phyloP scores from a whole-genome alignment of 2,329 filamentous ascomycete species.

The Epichloe bromicola region DNA sequence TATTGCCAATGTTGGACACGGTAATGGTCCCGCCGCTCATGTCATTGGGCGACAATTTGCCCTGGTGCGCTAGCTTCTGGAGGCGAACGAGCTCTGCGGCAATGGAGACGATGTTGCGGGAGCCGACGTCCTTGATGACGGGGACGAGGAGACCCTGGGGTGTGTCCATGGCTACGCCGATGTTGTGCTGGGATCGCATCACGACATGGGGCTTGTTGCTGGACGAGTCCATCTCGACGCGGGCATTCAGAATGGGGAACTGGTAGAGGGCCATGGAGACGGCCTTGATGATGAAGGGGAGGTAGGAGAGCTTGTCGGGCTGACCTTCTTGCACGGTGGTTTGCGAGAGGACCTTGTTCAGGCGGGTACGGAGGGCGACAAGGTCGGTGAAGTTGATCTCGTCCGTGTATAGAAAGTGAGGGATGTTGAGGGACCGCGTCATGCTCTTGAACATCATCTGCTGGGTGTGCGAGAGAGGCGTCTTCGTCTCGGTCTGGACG shows the following conservation, averaged over 20 bases:
- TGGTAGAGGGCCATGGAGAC: slow-evolving; percentile 72
- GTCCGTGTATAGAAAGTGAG: slow-evolving; percentile 91
- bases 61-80: slow-evolving; percentile 57
- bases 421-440: slow-evolving; percentile 82
- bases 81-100: slow-evolving; percentile 64
- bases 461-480: slow-evolving; percentile 66
- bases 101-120: slow-evolving; percentile 64
- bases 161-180: slow-evolving; percentile 92
- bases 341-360: slow-evolving; percentile 50
- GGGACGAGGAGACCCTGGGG: slow-evolving; percentile 80
- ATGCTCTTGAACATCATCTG: slow-evolving; percentile 95
- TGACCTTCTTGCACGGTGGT: slow-evolving; percentile 30
- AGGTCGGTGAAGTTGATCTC: slow-evolving; percentile 73
- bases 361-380: slow-evolving; percentile 54
- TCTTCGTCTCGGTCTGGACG: slow-evolving; percentile 53
- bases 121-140: slow-evolving; percentile 73
- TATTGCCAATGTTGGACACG: slow-evolving; percentile 89
- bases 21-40: slow-evolving; percentile 84
- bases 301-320: slow-evolving; percentile 64
- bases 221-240: slow-evolving; percentile 65
- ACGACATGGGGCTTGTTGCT: slow-evolving; percentile 59
- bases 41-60: slow-evolving; percentile 62
- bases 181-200: slow-evolving; percentile 78
- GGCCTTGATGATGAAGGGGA: slow-evolving; percentile 93
- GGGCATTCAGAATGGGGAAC: slow-evolving; percentile 78